Evolutionary conservation across 2,329 filamentous ascomycete species (phyloP).

Genomic region (Arachnomyces sp.): DNA sequence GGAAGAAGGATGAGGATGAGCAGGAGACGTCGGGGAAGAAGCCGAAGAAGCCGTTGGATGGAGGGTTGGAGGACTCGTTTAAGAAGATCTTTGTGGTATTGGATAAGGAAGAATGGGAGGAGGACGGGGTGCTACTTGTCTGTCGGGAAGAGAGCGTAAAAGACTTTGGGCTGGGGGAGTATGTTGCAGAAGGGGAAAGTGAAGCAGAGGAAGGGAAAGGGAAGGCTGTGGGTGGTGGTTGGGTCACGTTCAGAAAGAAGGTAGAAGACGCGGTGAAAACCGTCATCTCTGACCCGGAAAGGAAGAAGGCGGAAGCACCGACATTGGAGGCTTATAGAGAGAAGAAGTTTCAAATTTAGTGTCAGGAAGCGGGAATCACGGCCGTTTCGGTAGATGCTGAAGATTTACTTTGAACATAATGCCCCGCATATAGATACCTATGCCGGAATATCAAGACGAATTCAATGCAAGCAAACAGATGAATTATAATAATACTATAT

Average conservation of each 20-base stretch:
- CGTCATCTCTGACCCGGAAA: constrained; percentile 3
- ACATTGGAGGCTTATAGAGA: constrained; percentile 5
- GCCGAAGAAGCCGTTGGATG: background rate
- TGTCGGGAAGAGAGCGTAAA: background rate
- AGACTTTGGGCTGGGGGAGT: background rate
- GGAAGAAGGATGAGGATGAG: too few relatives aligned
- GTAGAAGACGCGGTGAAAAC: constrained; percentile 4
- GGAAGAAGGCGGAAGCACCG: constrained; percentile 3
- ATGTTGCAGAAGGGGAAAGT: background rate
- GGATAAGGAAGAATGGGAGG: constrained; percentile 2
- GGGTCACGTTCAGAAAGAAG: constrained; percentile 1
- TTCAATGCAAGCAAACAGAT: too few relatives aligned
- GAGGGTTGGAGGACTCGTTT: constrained; percentile 2
- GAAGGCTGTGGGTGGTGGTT: background rate
- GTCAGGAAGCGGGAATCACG: constrained; percentile 1
- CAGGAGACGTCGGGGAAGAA: too few relatives aligned
- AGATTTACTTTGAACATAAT: too few relatives aligned
- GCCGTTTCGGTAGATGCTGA: constrained; percentile 14
- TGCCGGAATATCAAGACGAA: too few relatives aligned
- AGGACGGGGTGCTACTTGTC: background rate
- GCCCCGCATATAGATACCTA: too few relatives aligned
- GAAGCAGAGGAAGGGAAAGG: background rate
- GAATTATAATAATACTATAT: too few relatives aligned
- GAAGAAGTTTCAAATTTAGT: constrained; percentile 1
- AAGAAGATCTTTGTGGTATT: background rate